phyloP scores from a whole-genome alignment of 768 basidiomycete genomes.

The Hygrophoropsis aurantiaca region DNA sequence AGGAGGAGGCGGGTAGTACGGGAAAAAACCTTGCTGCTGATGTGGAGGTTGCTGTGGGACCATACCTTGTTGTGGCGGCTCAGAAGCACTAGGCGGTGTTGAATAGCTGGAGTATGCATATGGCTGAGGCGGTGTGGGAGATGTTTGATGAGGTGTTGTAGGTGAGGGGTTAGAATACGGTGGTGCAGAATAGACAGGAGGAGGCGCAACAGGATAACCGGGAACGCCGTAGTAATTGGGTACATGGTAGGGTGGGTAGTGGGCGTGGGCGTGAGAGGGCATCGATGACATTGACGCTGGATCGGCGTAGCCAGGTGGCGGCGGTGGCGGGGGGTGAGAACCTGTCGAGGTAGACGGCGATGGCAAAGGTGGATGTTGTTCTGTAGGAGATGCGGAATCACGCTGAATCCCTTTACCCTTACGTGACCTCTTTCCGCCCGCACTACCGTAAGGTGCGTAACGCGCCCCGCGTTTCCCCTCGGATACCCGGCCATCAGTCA shows the following conservation, averaged over 20 bases:
- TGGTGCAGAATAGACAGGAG: conserved; percentile 10
- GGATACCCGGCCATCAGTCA: conserved; percentile 44
- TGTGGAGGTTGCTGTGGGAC: conserved; percentile 10
- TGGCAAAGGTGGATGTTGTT: conserved; percentile 19
- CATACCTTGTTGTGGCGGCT: conserved; percentile 25
- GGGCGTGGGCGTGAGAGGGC: conserved; percentile 24
- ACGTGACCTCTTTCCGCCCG: conserved; percentile 35
- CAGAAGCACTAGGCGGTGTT: conserved; percentile 14
- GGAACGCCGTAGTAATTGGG: conserved; percentile 31
- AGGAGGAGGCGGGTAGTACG: conserved; percentile 30
- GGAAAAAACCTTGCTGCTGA: conserved; percentile 26
- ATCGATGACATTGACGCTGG: conserved; percentile 21
- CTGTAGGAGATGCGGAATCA: conserved; percentile 30
- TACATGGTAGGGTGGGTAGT: conserved; percentile 33
- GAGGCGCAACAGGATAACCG: conserved; percentile 15
- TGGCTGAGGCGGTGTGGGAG: conserved; percentile 14
- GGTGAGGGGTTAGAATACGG: conserved; percentile 19
- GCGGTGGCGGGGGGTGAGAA: conserved; percentile 23
- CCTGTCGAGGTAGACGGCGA: conserved; percentile 29
- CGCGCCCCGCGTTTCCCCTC: conserved; percentile 45
- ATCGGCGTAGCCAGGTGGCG: conserved; percentile 27
- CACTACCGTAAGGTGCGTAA: conserved; percentile 40
- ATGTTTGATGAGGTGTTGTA: conserved; percentile 19
- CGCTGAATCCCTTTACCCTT: conserved; percentile 30
- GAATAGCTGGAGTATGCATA: conserved; percentile 25